Evolutionary conservation across 495 filamentous ascomycete genomes (phyloP).

Genomic region (Viridothelium virens): DNA sequence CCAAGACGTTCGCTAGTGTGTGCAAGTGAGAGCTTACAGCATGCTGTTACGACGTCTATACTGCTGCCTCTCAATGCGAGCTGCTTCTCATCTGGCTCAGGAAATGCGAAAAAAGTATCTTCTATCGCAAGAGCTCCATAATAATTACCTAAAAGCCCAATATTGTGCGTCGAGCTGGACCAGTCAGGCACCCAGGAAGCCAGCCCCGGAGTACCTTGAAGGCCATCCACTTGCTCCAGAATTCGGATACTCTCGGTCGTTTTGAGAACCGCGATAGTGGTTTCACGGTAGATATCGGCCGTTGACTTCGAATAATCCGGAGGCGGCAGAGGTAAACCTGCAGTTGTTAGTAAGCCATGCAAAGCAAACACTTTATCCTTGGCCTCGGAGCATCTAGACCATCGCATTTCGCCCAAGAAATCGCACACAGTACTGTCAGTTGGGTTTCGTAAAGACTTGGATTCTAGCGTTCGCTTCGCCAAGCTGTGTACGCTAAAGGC

Average conservation of each 20-base stretch:
- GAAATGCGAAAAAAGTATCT: not conserved
- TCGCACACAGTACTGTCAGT: not conserved
- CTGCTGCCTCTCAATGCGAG: not conserved
- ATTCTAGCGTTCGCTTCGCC: constrained; percentile 3
- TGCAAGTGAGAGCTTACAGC: not conserved
- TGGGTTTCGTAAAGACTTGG: not conserved
- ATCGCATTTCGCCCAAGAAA: constrained; percentile 1
- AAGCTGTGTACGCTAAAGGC: not conserved
- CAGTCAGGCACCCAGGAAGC: constrained; percentile 7
- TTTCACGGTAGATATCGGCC: constrained; percentile 8
- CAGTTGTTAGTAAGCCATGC: not conserved
- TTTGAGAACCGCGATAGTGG: not conserved
- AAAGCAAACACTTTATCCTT: constrained; percentile 8
- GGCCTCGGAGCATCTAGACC: constrained; percentile 6
- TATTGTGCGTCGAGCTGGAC: constrained; percentile 2
- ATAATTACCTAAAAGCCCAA: not conserved
- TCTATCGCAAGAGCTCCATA: not conserved
- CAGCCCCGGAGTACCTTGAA: not conserved
- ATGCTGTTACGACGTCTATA: not conserved
- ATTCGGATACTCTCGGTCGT: not conserved
- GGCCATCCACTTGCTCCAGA: constrained; percentile 2
- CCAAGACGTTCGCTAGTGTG: not conserved
- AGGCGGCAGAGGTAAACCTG: not conserved
- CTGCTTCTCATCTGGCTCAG: not conserved
- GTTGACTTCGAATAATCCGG: constrained; percentile 6